These are phyloP conservation scores for Colletotrichum melonis DNA, from an alignment of 2,329 filamentous ascomycete species.

Conservation along the genomic window DNA sequence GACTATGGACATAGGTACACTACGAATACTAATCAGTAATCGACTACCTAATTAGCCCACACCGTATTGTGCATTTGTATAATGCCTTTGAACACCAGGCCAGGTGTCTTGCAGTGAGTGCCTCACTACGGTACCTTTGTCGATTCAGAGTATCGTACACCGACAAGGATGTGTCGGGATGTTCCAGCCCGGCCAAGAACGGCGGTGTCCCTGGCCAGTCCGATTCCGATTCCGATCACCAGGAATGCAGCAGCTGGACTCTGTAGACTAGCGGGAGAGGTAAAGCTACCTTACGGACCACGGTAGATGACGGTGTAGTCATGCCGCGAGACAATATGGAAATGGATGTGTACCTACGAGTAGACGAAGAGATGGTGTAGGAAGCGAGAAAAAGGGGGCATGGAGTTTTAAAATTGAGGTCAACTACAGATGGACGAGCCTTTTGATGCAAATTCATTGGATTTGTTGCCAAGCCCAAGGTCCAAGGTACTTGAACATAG, in stretches of 20 bases:
- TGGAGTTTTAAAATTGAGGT: not conserved
- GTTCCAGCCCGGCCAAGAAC: slow-evolving; percentile 14
- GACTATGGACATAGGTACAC: not conserved
- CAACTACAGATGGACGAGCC: not conserved
- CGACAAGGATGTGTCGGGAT: slow-evolving; percentile 7
- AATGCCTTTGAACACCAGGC: not conserved
- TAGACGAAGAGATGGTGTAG: not conserved
- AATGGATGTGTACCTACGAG: not conserved
- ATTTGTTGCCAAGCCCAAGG: not conserved
- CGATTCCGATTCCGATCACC: not conserved
- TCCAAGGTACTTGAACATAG: no score
- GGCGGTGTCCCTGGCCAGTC: slow-evolving; percentile 13
- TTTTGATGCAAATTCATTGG: not conserved
- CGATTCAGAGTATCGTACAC: slow-evolving; percentile 7
- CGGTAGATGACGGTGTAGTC: not conserved
- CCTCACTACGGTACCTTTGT: not conserved
- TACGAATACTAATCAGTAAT: not conserved
- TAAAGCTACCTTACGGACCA: not conserved
- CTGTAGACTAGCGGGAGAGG: not conserved
- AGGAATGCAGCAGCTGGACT: not conserved
- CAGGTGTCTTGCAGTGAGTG: not conserved
- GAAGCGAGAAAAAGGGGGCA: not conserved
- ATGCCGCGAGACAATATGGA: not conserved
- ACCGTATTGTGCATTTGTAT: not conserved
- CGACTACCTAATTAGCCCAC: not conserved